These are phyloP conservation scores for Aspergillus neotritici DNA, from an alignment of 2,329 filamentous ascomycete species.

Conservation along the genomic window DNA sequence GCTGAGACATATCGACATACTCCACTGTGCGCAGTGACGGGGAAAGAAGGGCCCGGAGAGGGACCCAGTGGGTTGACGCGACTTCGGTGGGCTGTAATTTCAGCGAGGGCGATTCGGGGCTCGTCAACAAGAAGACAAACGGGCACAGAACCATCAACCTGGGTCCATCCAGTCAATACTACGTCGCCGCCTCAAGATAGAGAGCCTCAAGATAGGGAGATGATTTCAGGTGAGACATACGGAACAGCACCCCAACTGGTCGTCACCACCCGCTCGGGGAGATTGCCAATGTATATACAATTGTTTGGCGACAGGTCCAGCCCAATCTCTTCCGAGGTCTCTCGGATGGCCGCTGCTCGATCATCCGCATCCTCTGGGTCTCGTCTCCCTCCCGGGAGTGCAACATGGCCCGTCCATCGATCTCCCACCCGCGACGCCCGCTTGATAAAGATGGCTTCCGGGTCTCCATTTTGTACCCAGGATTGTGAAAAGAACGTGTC, in stretches of 20 bases:
- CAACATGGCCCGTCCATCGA: constrained; percentile 64
- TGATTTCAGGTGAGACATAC: constrained; percentile 27
- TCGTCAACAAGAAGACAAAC: constrained; percentile 60
- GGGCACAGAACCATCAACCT: constrained; percentile 66
- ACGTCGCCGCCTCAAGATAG: background rate
- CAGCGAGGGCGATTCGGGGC: constrained; percentile 51
- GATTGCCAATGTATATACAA: constrained; percentile 52
- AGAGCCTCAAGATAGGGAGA: background rate
- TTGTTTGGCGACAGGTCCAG: constrained; percentile 50
- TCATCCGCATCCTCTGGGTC: constrained; percentile 61
- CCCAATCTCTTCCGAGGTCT: constrained; percentile 63
- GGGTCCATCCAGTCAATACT: constrained; percentile 14
- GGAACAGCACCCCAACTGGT: constrained; percentile 61
- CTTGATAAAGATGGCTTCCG: constrained; percentile 68
- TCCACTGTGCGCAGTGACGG: constrained; percentile 56
- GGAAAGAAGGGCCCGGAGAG: constrained; percentile 56
- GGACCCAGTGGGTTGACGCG: constrained; percentile 64
- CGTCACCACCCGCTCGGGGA: constrained; percentile 61
- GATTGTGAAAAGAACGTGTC: constrained; percentile 57
- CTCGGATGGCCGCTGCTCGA: constrained; percentile 56
- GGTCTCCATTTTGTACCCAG: constrained; percentile 62
- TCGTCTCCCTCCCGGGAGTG: constrained; percentile 61
- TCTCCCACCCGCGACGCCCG: constrained; percentile 59
- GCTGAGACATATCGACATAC: constrained; percentile 59
- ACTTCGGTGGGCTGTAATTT: constrained; percentile 64